Evolutionary conservation across 768 basidiomycete species (phyloP).

Genomic region (Melanogaster broomeanus): DNA sequence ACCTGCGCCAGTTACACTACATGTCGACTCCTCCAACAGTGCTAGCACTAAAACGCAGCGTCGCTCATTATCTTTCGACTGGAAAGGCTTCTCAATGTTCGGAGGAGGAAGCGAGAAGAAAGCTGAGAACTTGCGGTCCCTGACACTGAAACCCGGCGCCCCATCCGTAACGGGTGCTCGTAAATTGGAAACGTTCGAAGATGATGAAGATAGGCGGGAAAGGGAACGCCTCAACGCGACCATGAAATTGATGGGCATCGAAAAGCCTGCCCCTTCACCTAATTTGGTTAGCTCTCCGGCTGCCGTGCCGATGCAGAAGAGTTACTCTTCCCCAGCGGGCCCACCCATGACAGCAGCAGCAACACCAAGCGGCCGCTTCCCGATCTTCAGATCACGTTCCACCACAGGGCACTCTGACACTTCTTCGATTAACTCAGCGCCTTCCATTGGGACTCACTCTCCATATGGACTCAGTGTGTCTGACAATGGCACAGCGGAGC

Average conservation of each 20-base stretch:
- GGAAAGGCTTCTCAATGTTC: conserved; percentile 78
- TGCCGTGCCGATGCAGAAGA: conserved; percentile 41
- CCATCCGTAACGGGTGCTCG: conserved; percentile 59
- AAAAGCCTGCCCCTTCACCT: conserved; percentile 54
- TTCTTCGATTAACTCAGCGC: conserved; percentile 48
- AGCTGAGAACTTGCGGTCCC: conserved; percentile 60
- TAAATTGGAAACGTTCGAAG: conserved; percentile 85
- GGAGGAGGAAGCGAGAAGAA: conserved; percentile 59
- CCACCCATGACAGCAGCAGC: conserved; percentile 27
- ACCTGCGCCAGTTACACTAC: conserved; percentile 22
- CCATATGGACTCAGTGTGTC: conserved; percentile 31
- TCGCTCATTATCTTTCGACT: conserved; percentile 83
- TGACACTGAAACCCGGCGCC: conserved; percentile 72
- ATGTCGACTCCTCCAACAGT: conserved; percentile 24
- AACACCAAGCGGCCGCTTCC: conserved; percentile 53
- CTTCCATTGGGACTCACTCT: conserved; percentile 38
- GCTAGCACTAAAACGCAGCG: conserved; percentile 50
- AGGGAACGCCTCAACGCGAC: conserved; percentile 86
- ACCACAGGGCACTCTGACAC: conserved; percentile 45
- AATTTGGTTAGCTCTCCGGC: conserved; percentile 24
- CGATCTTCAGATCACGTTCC: conserved; percentile 66
- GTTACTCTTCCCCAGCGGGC: conserved; percentile 38
- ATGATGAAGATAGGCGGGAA: conserved; percentile 89
- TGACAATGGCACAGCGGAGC: conserved; percentile 36
- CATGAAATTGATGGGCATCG: conserved; percentile 94